Evolutionary conservation across 305 asterid species (phyloP).

Genomic region (Galium porrigens): DNA sequence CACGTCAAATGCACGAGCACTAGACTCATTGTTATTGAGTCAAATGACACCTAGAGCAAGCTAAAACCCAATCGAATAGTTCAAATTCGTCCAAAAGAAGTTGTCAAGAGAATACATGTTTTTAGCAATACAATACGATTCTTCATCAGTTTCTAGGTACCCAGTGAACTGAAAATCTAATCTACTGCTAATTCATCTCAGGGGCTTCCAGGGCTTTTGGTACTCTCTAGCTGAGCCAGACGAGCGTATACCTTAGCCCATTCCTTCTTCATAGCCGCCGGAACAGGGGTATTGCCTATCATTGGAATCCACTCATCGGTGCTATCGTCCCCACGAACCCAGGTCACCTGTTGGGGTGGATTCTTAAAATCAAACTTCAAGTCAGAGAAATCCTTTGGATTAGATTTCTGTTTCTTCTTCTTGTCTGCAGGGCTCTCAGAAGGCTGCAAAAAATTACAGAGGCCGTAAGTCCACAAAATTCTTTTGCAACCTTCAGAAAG

Average conservation of each 20-base stretch:
- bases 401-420: constrained; percentile 30
- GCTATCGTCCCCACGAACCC: constrained; percentile 20
- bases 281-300: constrained; percentile 13
- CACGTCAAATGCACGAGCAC: too few species aligned
- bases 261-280: constrained; percentile 16
- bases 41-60: neutral
- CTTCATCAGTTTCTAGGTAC: neutral
- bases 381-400: constrained; percentile 24
- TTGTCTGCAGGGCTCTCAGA: constrained; percentile 26
- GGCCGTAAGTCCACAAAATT: neutral
- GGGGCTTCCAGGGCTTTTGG: constrained; percentile 1
- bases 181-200: neutral
- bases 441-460: constrained; percentile 27
- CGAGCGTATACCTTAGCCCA: constrained; percentile 25
- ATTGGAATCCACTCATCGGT: constrained; percentile 22
- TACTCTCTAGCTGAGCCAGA: constrained; percentile 15
- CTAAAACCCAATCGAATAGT: neutral
- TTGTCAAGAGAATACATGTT: neutral
- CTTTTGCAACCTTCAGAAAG: neutral
- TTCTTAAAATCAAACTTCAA: constrained; percentile 21
- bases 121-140: too few species aligned
- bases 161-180: neutral
- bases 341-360: constrained; percentile 23
- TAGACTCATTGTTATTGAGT: too few species aligned
- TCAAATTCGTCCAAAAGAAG: neutral